Evolutionary conservation across 2,329 filamentous ascomycete genomes (phyloP).

Genomic region (Ramularia endophylla): DNA sequence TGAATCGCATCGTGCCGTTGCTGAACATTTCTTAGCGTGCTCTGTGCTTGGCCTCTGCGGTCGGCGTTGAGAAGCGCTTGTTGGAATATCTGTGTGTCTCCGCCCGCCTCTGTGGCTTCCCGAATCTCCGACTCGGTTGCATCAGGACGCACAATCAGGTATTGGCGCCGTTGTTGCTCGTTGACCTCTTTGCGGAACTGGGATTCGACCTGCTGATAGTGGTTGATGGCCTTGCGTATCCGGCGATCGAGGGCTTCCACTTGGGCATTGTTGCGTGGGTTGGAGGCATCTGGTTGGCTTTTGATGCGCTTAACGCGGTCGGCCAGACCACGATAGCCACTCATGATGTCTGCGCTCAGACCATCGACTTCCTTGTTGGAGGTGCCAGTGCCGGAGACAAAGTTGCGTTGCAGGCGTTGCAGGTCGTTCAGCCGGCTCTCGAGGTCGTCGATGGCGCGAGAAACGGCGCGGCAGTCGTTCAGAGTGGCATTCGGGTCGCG

Average conservation of each 20-base stretch:
- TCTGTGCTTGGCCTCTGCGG: constrained; percentile 73
- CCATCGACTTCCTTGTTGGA: constrained; percentile 62
- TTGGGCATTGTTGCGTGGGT: constrained; percentile 69
- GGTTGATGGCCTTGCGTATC: constrained; percentile 72
- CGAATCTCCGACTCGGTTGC: constrained; percentile 70
- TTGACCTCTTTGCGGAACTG: constrained; percentile 73
- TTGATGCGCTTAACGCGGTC: constrained; percentile 78
- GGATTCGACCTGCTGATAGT: constrained; percentile 74
- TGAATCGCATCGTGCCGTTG: constrained; percentile 80
- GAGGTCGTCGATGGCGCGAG: constrained; percentile 68
- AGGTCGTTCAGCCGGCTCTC: constrained; percentile 67
- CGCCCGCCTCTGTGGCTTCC: constrained; percentile 66
- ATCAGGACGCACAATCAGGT: constrained; percentile 69
- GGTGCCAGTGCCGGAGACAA: constrained; percentile 62
- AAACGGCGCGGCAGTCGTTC: constrained; percentile 77
- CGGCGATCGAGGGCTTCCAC: constrained; percentile 74
- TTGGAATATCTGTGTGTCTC: constrained; percentile 76
- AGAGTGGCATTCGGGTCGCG: constrained; percentile 70
- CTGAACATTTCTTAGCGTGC: constrained; percentile 71
- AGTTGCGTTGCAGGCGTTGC: constrained; percentile 62
- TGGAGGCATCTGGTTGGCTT: constrained; percentile 65
- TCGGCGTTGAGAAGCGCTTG: constrained; percentile 78
- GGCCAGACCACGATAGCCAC: constrained; percentile 70
- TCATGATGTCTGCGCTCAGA: constrained; percentile 74
- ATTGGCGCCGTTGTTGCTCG: constrained; percentile 82